These are phyloP conservation scores for Rhypophila decipiens DNA, from an alignment of 495 filamentous ascomycete species.

Conservation along the genomic window DNA sequence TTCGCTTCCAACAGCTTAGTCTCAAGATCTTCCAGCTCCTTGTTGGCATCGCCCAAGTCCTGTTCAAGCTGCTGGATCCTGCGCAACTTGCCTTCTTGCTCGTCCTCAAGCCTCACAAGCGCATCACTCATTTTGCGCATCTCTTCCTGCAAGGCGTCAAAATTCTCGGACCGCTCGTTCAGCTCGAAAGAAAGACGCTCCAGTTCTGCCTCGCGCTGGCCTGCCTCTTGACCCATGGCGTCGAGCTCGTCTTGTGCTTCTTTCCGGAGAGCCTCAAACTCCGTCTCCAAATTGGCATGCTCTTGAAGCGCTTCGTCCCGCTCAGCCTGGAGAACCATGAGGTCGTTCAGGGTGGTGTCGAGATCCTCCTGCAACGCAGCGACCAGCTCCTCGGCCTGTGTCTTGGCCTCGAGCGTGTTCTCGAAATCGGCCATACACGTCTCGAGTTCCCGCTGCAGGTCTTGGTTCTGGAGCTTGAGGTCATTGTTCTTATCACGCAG, in stretches of 20 bases:
- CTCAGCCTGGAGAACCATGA: constrained; percentile 75
- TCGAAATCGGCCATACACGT: constrained; percentile 61
- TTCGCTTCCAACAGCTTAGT: constrained; percentile 71
- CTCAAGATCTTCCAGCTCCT: constrained; percentile 71
- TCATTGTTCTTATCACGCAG: constrained; percentile 80
- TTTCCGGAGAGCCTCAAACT: constrained; percentile 69
- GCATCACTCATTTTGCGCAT: constrained; percentile 85
- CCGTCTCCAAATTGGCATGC: constrained; percentile 70
- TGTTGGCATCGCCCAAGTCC: constrained; percentile 66
- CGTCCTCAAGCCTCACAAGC: constrained; percentile 79
- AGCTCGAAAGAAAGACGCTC: constrained; percentile 64
- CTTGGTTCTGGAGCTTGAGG: constrained; percentile 76
- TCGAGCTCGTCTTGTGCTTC: constrained; percentile 83
- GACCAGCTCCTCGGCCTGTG: constrained; percentile 52
- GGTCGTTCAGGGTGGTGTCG: constrained; percentile 68
- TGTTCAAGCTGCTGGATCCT: constrained; percentile 67
- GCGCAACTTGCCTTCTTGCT: constrained; percentile 57
- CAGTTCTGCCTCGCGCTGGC: constrained; percentile 65
- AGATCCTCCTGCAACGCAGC: constrained; percentile 68
- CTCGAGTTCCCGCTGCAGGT: constrained; percentile 69
- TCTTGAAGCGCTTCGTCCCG: constrained; percentile 77
- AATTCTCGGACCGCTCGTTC: constrained; percentile 69
- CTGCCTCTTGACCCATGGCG: constrained; percentile 70
- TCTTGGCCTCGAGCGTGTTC: constrained; percentile 49
- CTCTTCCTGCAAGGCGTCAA: constrained; percentile 78